These are phyloP conservation scores for Immersiporthe knoxdaviesiana DNA, from an alignment of 2,329 filamentous ascomycete species.

Conservation along the genomic window DNA sequence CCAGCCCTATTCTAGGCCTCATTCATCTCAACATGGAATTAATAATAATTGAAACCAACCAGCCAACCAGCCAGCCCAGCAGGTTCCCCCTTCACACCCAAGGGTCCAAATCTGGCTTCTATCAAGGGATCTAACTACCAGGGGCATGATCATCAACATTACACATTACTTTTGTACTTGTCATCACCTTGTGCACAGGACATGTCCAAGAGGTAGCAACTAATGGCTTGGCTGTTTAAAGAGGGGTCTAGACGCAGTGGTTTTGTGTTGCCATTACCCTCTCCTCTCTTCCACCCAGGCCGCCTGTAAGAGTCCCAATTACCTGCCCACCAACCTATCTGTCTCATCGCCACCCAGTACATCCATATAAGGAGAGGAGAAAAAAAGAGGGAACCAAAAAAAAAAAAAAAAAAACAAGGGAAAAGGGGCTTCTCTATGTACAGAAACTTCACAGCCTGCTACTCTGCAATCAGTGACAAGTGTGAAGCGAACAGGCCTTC, in stretches of 20 bases:
- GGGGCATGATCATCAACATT: no score
- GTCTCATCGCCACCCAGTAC: background rate
- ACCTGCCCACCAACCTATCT: background rate
- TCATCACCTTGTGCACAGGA: no score
- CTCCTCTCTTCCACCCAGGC: background rate
- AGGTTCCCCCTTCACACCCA: no score
- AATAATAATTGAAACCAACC: background rate
- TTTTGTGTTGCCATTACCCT: background rate
- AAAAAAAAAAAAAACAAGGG: background rate
- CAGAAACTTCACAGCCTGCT: background rate
- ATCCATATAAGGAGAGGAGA: background rate
- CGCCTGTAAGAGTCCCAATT: background rate
- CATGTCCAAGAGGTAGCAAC: no score
- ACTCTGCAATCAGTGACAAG: background rate
- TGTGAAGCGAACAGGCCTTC: background rate
- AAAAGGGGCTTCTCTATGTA: background rate
- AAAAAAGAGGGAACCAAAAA: background rate
- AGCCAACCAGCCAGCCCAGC: no score
- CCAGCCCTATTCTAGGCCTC: background rate
- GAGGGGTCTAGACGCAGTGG: background rate
- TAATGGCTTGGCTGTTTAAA: no score
- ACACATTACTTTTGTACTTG: no score
- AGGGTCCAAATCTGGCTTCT: background rate
- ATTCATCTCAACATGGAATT: background rate
- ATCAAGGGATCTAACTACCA: no score